Conservation (phyloP, 2,329 filamentous ascomycete genomes). For the Helotiales sp. region DNA sequence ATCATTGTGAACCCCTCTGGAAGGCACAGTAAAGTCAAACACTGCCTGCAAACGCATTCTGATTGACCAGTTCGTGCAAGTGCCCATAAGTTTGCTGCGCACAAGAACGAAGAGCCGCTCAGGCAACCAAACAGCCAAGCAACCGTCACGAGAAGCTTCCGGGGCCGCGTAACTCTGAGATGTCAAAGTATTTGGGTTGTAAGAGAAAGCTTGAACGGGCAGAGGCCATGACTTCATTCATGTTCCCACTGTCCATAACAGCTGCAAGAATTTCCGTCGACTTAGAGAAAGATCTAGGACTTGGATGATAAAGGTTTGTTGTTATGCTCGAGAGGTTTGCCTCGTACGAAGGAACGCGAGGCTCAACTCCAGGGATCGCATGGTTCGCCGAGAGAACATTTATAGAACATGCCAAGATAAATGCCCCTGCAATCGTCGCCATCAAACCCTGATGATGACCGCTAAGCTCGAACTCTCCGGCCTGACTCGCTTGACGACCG, state of each 20-base stretch:
- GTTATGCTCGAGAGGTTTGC: not conserved
- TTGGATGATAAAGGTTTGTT: not conserved
- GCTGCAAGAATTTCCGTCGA: not conserved
- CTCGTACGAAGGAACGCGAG: not conserved
- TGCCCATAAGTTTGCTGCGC: constrained; percentile 5
- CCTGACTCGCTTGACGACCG: constrained; percentile 6
- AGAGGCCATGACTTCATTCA: not conserved
- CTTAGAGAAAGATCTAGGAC: not conserved
- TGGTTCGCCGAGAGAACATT: not conserved
- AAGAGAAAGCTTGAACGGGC: not conserved
- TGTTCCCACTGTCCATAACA: not conserved
- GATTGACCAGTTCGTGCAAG: not conserved
- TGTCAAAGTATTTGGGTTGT: not conserved
- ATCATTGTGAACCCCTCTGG: not conserved
- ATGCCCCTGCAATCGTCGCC: not conserved
- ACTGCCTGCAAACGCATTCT: not conserved
- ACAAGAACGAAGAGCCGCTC: not conserved
- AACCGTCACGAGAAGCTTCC: constrained; percentile 5
- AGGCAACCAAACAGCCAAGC: not conserved
- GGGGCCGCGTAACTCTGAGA: not conserved
- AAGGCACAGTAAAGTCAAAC: not conserved
- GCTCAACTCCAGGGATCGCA: constrained; percentile 6
- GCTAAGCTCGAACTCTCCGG: not conserved
- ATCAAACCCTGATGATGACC: not conserved
- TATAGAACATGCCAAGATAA: constrained; percentile 2